These are phyloP conservation scores for Cunninghamia lanceolata DNA, from an alignment of 75 land plant species.

Conservation along the genomic window DNA sequence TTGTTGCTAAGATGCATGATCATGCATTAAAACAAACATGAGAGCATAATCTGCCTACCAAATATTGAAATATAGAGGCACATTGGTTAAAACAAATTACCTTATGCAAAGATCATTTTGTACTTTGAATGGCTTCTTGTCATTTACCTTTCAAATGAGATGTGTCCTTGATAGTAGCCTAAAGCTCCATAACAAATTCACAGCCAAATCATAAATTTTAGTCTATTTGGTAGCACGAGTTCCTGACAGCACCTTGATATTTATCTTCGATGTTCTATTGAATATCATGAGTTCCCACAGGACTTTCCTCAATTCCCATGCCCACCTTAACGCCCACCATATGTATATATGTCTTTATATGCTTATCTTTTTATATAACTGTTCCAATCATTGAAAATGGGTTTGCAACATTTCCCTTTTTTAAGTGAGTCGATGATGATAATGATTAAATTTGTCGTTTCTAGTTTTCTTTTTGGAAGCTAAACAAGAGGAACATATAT, in stretches of 20 bases:
- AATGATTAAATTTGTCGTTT: not conserved
- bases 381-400: not conserved
- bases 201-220: not conserved
- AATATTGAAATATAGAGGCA: not conserved
- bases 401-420: not conserved
- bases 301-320: not conserved
- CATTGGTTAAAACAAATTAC: not conserved
- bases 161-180: not conserved
- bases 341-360: not conserved
- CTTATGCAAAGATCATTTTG: not conserved
- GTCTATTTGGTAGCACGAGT: not conserved
- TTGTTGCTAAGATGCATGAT: not conserved
- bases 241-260: not conserved
- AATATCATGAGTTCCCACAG: not conserved
- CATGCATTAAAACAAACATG: not conserved
- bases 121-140: not conserved
- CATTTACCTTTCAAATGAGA: not conserved
- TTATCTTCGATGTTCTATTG: no score
- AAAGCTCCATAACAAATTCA: not conserved
- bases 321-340: not conserved
- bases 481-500: not conserved
- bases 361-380: not conserved
- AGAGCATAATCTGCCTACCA: not conserved
- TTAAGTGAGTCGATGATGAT: not conserved
- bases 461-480: no score